These are phyloP conservation scores for Hibiscus trionum DNA, from an alignment of 345 rosid genomes.

Conservation along the genomic window DNA sequence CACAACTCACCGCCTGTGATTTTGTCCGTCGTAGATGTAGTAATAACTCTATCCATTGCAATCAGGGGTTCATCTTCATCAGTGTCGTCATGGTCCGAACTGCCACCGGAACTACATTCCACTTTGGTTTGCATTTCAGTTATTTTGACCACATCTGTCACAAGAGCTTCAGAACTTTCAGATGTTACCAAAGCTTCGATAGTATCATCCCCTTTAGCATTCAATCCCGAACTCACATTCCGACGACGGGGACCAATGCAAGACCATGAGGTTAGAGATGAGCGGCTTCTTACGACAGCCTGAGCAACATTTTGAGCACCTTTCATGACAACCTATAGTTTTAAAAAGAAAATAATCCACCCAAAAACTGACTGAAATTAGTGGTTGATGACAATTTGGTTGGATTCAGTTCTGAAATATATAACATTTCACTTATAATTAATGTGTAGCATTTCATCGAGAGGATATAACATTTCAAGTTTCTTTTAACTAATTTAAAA, in stretches of 20 bases:
- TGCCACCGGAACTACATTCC: constrained; percentile 35
- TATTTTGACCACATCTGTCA: constrained; percentile 24
- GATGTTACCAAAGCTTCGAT: constrained; percentile 39
- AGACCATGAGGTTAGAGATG: constrained; percentile 80
- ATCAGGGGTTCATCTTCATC: constrained; percentile 70
- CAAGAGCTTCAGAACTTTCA: constrained; percentile 41
- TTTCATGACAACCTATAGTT: constrained; percentile 71
- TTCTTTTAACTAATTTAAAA: background rate
- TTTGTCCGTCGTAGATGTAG: constrained; percentile 37
- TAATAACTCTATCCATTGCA: constrained; percentile 25
- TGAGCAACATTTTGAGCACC: constrained; percentile 85
- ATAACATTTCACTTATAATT: too few species aligned
- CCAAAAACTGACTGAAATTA: background rate
- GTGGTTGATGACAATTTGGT: background rate
- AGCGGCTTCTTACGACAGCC: constrained; percentile 76
- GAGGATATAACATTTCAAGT: background rate
- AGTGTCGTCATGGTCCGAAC: constrained; percentile 39
- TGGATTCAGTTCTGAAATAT: background rate
- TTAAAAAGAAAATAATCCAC: background rate
- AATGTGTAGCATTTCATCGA: too few species aligned
- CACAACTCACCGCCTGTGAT: constrained; percentile 74
- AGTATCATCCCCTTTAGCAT: constrained; percentile 36
- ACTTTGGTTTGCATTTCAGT: constrained; percentile 25
- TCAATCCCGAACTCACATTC: constrained; percentile 31
- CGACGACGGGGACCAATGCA: constrained; percentile 89